Evolutionary conservation across 371 early-diverging fungal genomes (phyloP).

Genomic region (Mycotypha africana): DNA sequence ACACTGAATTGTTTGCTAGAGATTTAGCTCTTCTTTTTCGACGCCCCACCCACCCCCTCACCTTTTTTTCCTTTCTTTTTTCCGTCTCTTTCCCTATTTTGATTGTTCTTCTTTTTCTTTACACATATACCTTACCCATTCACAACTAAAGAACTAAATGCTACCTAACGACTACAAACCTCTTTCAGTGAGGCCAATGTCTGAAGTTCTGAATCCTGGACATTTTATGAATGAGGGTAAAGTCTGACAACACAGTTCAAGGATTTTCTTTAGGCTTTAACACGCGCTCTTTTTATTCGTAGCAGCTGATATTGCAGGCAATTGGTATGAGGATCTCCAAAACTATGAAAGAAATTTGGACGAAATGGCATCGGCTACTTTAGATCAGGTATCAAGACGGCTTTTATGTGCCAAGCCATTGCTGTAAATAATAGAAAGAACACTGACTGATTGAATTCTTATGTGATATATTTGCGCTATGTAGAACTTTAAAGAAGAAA

Average conservation of each 20-base stretch:
- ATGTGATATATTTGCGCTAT: neutral
- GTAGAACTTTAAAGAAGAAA: slow-evolving; percentile 82
- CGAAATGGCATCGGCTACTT: slow-evolving; percentile 85
- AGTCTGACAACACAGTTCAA: neutral
- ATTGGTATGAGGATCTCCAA: slow-evolving; percentile 86
- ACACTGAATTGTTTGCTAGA: no score
- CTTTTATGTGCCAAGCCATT: no score
- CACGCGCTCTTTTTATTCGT: slow-evolving; percentile 18
- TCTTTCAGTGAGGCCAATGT: neutral
- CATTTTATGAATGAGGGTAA: neutral
- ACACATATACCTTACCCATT: neutral
- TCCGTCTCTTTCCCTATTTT: no score
- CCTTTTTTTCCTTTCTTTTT: no score
- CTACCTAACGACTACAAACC: slow-evolving; percentile 7
- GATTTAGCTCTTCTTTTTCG: no score
- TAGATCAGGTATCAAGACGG: slow-evolving; percentile 79
- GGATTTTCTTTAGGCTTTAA: no score
- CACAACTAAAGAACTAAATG: no score
- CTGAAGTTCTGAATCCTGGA: neutral
- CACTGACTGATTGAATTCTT: no score
- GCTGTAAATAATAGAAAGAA: no score
- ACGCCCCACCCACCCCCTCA: no score
- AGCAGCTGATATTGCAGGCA: slow-evolving; percentile 45
- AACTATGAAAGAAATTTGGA: slow-evolving; percentile 91
- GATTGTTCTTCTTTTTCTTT: no score